Evolutionary conservation across 2,329 filamentous ascomycete genomes (phyloP), one percentile per base, ranked within the genome.

Genomic region (Trichoderma atrobrunneum): DNA sequence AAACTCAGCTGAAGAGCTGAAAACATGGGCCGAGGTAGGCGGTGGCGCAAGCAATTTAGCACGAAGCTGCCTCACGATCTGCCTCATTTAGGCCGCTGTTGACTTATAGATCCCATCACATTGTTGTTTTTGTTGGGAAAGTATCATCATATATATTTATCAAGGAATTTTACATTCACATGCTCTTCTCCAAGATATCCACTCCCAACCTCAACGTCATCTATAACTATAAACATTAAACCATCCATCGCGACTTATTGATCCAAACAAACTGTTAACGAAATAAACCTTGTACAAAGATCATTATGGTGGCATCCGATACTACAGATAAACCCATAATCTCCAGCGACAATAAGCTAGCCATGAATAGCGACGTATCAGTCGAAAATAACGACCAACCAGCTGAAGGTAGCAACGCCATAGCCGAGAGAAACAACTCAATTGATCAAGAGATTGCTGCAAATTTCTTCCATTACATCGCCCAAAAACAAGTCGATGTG

Each of bases 401-500:
- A 8, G 8, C 7, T 24, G n/a, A 7, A 4, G 7, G 21, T 54
- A 54, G 48, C 48, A 0, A 24, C 11, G 11, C 10, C 2, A 5
- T 3, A 21, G 43, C n/a, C 1, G 43, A 21, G 6, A 21, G 26
- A 10, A 21, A 4, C 6, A 8, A 28, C 21, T 1, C 12, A 32
- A 26, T 10, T 24, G 30, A 24, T 4, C 43, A 14, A 39, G 34
- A 30, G 8, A 10, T 39, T 14, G 30, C 48, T 24, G 6, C 26
- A 14, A 12, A 61, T 6, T 70, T 72, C 11, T 72, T 70, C 59
- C 28, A 39, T 12, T 28, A 11, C 10, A 72, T 72, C 32, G 16
- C 48, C 26, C 8, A 18, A 5, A 63, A 62, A 28, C 18, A 65
- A 12, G 43, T 30, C 21, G 21, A 48, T 5, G 26, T 21, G 5